phyloP scores from a whole-genome alignment of 192 early-diverging fungal genomes.

The Linnemannia schmuckeri region DNA sequence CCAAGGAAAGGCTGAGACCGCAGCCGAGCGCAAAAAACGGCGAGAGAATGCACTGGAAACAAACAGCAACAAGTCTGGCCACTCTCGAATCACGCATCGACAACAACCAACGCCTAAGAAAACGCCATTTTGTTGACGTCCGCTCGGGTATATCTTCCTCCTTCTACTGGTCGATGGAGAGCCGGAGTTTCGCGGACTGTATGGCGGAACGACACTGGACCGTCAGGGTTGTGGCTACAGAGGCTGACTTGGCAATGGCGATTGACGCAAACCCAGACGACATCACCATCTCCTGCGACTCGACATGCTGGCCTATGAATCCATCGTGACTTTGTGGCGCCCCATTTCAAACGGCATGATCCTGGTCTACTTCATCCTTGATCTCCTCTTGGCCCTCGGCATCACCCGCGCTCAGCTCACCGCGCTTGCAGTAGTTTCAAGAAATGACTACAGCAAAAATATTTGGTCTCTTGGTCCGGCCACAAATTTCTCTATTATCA shows the following conservation, averaged over 20 bases:
- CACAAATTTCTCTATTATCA: not conserved
- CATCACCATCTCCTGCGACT: not conserved
- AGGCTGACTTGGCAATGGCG: conserved; percentile 5
- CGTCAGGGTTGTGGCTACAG: not conserved
- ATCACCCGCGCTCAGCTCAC: not conserved
- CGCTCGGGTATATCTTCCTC: not conserved
- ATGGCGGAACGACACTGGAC: too few relatives aligned
- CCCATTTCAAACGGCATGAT: too few relatives aligned
- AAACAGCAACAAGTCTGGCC: not conserved
- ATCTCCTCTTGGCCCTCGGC: too few relatives aligned
- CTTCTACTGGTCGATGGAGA: not conserved
- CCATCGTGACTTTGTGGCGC: too few relatives aligned
- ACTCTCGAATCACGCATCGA: not conserved
- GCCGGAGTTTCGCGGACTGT: too few relatives aligned
- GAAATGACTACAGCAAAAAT: not conserved
- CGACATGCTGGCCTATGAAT: too few relatives aligned
- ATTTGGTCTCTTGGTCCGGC: not conserved
- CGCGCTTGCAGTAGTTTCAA: not conserved
- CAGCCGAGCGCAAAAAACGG: not conserved
- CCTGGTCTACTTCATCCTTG: too few relatives aligned
- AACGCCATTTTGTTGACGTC: conserved; percentile 5
- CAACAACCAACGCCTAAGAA: not conserved
- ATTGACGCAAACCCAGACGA: not conserved
- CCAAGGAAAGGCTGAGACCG: not conserved
- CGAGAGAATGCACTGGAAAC: not conserved